Base-by-base conservation (phyloP, 2,329 filamentous ascomycete genomes). In the Fonsecaea monophora region DNA sequence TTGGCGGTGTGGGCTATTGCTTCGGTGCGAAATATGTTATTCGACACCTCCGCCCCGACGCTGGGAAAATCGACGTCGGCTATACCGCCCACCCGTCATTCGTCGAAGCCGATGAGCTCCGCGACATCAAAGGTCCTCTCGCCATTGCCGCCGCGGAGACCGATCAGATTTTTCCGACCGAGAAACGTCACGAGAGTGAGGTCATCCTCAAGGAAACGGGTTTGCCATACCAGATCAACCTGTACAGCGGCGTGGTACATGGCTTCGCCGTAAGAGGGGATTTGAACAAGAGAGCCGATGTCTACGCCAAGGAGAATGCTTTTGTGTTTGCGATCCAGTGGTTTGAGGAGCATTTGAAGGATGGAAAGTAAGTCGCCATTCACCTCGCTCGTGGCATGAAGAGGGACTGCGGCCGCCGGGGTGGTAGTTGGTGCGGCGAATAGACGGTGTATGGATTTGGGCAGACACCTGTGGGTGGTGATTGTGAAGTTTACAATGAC, bases 71-170 rank as follows among this genome's bases (percentile, higher is more conserved):
- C 71, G 84, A 91, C 62, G 90, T 86, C 61, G 92, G 90, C 45
- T 95, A 85, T 79, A 79, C 87, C 18, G 92, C 91, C 1, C 92
- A 95, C 78, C 92, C 92, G 0, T 91, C 87, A 32, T 93, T 93
- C 72, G 86, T 95, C 35, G 82, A 86, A 5, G 81, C 87, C 67
- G 86, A 87, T 2, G 90, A 92, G 78, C 84, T 92, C 57, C 80
- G 81, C 15, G 85, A 83, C 56, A 89, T 92, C 73, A 82, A 82
- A n/a, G 87, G 86, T 0, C 90, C 90, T 0, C 79, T 92, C 4
- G 88, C 88, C 62, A 91, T 93, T 73, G 83, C 88, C 53, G 88
- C 82, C 69, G 79, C 81, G 72, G 87, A 91, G 81, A 86, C 82
- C 25, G 89, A 91, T 75, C n/a, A 68, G 13, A 89, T 90, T 76